Base-by-base conservation (phyloP, 306 rosid species). In the Medicago truncatula region DNA sequence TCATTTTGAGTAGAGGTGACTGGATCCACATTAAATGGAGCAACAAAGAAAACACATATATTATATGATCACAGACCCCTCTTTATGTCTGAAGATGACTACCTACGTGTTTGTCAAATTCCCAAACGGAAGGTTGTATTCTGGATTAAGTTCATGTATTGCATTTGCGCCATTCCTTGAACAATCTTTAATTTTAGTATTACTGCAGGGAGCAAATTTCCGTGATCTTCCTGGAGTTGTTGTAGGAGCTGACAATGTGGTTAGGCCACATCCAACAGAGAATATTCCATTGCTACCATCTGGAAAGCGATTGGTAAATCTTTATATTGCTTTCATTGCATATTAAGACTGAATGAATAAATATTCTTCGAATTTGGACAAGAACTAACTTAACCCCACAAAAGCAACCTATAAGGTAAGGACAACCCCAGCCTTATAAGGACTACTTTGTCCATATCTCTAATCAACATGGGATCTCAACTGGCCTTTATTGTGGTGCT, bases 181-280 rank as follows among this genome's bases (percentile, higher is more conserved):
- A 49, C 49, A 64, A 56, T 57, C 80, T 39, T 60, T 59, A 38
- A 54, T 77, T 77, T 73, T 17, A 39, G 44, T 73, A 21, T 16
- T 66, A 68, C 73, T 81, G 73, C 21, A 94, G 98, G 98, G 98
- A 61, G 98, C 97, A 28, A 94, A 92, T 82, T 94, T 94, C 77
- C 89, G 97, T 59, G 93, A 94, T 84, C 88, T 94, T 10, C 98
- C 98, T 50, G 98, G 98, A 77, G 71, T 94, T 60, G 40, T 90
- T 79, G 98, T 94, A 25, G 97, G 98, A 79, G 58, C 25, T 75
- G 87, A 94, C 79, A 94, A 94, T 87, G 97, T 90, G 77, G 97
- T 54, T 78, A 88, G 95, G 71, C 86, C 92, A 62, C 95, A 86
- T 44, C 76, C 86, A 13, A 77, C 67, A 16, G 80, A 85, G 18